These are phyloP conservation scores for Neofusicoccum ribis DNA, from an alignment of 2,329 filamentous ascomycete species.

Conservation along the genomic window DNA sequence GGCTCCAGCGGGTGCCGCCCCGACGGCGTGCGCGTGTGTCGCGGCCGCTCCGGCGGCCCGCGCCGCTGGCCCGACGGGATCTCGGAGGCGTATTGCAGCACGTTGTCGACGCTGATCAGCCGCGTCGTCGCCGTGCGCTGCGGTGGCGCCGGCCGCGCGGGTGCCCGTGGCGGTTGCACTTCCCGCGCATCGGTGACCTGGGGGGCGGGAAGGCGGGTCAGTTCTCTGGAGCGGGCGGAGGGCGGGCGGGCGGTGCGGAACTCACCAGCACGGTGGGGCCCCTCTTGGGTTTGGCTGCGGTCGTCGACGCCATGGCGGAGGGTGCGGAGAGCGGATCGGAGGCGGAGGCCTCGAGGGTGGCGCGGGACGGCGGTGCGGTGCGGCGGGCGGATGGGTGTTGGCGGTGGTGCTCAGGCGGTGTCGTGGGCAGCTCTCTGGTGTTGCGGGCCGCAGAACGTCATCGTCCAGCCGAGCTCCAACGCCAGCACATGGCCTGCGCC, in stretches of 20 bases:
- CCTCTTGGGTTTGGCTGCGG: constrained; percentile 45
- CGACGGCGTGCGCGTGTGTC: constrained; percentile 50
- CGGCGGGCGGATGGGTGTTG: neutral
- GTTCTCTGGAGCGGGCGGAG: neutral
- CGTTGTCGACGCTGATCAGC: constrained; percentile 86
- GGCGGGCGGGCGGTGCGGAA: constrained; percentile 21
- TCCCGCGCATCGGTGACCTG: constrained; percentile 62
- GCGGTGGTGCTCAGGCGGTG: neutral
- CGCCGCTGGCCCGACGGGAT: constrained; percentile 93
- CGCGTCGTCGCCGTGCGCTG: constrained; percentile 55
- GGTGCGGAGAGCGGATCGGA: neutral
- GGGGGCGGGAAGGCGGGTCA: neutral
- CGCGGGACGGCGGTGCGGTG: neutral
- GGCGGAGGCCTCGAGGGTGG: neutral
- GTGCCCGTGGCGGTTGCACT: constrained; percentile 25
- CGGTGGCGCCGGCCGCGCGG: constrained; percentile 37
- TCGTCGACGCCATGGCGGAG: constrained; percentile 16
- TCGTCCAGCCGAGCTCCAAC: neutral
- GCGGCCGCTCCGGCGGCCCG: constrained; percentile 57
- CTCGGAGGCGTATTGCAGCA: constrained; percentile 89
- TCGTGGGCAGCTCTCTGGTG: neutral
- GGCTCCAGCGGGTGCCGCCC: constrained; percentile 55
- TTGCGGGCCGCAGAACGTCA: neutral
- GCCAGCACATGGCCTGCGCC: neutral
- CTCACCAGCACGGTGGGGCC: constrained; percentile 63